These are phyloP conservation scores for Globisporangium cederbergense DNA, from an alignment of 352 stramenopile genomes.

Conservation along the genomic window DNA sequence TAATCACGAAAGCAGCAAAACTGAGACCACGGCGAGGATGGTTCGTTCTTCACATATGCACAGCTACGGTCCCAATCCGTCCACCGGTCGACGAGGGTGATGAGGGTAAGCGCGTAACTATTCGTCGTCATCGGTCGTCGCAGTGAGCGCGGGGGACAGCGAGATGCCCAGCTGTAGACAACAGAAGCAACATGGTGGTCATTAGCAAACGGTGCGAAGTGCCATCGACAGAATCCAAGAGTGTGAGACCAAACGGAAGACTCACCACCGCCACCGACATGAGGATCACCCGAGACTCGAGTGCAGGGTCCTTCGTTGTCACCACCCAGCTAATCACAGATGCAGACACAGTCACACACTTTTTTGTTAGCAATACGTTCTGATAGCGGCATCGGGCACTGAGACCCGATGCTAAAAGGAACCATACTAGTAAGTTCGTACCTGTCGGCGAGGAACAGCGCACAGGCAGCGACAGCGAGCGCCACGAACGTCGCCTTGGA, in stretches of 20 bases:
- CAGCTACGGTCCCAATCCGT: not conserved
- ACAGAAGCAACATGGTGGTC: not conserved
- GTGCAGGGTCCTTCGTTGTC: slow-evolving; percentile 44
- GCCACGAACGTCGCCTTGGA: slow-evolving; percentile 56
- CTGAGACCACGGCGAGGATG: slow-evolving; percentile 25
- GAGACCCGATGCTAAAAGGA: not conserved
- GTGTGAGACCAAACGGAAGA: slow-evolving; percentile 5
- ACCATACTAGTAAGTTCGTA: slow-evolving; percentile 15
- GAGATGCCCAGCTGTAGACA: slow-evolving; percentile 50
- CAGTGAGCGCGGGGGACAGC: slow-evolving; percentile 58
- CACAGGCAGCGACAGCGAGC: slow-evolving; percentile 32
- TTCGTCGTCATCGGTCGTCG: slow-evolving; percentile 46
- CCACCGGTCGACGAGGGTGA: not conserved
- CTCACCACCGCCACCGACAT: slow-evolving; percentile 73
- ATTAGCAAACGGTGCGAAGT: not conserved
- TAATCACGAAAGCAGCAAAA: slow-evolving; percentile 21
- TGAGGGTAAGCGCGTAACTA: slow-evolving; percentile 5
- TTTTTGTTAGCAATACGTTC: not conserved
- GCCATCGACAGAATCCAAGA: not conserved
- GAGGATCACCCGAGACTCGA: slow-evolving; percentile 64
- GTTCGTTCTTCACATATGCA: slow-evolving; percentile 9
- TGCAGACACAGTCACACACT: not conserved
- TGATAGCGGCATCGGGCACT: not conserved
- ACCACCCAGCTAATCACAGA: slow-evolving; percentile 35
- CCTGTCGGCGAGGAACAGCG: slow-evolving; percentile 74